These are phyloP conservation scores for Phaeosphaeria sp. DNA, from an alignment of 2,329 filamentous ascomycete species.

Conservation along the genomic window DNA sequence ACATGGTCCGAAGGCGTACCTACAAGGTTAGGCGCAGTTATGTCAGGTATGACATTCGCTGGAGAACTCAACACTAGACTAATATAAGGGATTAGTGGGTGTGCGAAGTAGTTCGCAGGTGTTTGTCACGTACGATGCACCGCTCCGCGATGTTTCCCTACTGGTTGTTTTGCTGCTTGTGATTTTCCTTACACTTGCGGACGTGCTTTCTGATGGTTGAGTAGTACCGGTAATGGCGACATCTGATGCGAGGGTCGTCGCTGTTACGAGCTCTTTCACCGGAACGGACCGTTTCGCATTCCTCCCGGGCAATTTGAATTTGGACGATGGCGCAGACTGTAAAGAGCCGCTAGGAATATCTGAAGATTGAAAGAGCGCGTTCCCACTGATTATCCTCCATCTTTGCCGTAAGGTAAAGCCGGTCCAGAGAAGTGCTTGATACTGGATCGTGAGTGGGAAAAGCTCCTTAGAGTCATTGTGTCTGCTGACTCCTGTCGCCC, in stretches of 20 bases:
- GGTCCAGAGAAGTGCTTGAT: constrained; percentile 38
- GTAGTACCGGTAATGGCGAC: background rate
- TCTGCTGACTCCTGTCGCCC: constrained; percentile 52
- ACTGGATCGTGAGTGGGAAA: constrained; percentile 52
- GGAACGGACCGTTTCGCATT: constrained; percentile 3
- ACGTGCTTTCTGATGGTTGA: constrained; percentile 14
- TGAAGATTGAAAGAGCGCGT: constrained; percentile 25
- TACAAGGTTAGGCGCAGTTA: constrained; percentile 28
- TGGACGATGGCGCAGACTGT: constrained; percentile 5
- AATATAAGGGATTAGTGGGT: background rate
- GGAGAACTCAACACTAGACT: constrained; percentile 28
- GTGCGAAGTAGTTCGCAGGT: background rate
- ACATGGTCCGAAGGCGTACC: constrained; percentile 41
- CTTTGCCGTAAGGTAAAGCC: constrained; percentile 36
- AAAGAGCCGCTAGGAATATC: constrained; percentile 19
- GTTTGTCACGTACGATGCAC: constrained; percentile 10
- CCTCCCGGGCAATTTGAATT: background rate
- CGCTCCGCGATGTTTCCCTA: constrained; percentile 21
- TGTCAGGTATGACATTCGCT: constrained; percentile 34
- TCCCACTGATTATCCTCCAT: constrained; percentile 38
- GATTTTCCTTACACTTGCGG: constrained; percentile 15
- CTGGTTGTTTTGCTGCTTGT: constrained; percentile 29
- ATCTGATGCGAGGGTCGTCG: constrained; percentile 5
- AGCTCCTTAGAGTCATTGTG: constrained; percentile 56
- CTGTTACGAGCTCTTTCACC: constrained; percentile 11